Conservation (phyloP, 73 alveolate genomes). For the Paramecium caudatum region DNA sequence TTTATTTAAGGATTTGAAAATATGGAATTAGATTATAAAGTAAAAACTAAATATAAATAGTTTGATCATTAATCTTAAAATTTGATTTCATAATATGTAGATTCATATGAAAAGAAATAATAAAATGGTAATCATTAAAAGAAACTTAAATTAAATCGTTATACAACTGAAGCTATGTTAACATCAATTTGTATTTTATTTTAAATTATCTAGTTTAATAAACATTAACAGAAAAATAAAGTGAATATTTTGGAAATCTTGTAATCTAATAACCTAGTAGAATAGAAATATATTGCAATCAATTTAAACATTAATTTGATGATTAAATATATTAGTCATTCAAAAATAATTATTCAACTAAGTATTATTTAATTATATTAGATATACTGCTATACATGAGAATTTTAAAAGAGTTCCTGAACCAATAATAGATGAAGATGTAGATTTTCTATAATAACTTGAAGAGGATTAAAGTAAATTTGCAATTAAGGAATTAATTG, state of each 20-base stretch:
- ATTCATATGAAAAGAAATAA: not conserved
- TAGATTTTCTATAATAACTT: not conserved
- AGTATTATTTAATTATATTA: not conserved
- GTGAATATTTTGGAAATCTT: not conserved
- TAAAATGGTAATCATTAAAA: not conserved
- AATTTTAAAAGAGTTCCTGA: conserved; percentile 2
- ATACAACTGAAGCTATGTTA: not conserved
- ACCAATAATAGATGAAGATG: not conserved
- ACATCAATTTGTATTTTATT: not conserved
- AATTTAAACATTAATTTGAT: not conserved
- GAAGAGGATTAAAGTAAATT: conserved; percentile 27
- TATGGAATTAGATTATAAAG: conserved; percentile 25
- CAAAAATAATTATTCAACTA: not conserved
- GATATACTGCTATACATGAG: not conserved
- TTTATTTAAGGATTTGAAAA: conserved; percentile 22
- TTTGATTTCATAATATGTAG: not conserved
- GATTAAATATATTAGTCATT: not conserved
- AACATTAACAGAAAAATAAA: not conserved
- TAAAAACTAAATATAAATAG: not conserved
- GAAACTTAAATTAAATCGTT: not conserved
- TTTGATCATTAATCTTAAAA: not conserved
- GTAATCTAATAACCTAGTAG: not conserved
- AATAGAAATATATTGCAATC: not conserved
- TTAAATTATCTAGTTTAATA: not conserved
- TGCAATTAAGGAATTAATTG: not conserved